Evolutionary conservation across 371 early-diverging fungal genomes (phyloP), one percentile per base, ranked within the genome.

Genomic region (Zopfochytrium polystomum): DNA sequence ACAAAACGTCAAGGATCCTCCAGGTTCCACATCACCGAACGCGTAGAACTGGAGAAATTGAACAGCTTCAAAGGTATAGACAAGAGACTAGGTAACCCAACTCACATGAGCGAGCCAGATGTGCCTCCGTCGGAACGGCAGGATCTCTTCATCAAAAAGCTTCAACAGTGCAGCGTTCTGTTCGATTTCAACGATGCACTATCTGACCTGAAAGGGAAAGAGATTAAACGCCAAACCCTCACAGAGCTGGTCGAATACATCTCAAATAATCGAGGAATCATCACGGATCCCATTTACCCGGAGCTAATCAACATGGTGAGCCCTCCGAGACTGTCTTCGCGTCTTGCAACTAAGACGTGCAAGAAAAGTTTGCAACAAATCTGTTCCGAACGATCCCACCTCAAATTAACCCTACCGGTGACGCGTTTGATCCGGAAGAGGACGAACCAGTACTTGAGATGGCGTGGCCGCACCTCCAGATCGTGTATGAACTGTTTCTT

Each of bases 361-460:
- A 20, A 7, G 20, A 29, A 43, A 75, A 92, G 93, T 90, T 93
- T 79, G 77, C 90, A 46, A 73, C 84, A 9, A 97, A 97, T 76
- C 78, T 96, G 33, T 96, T 97, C 75, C 82, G 98, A 46, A 88
- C 95, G 1, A 89, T 96, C 27, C 92, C 96, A 0, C 96, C 98
- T 2, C 92, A 90, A 69, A 85, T 89, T 30, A 90, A 91, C 66
- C 88, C 90, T 18, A 81, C 82, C 15, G 93, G 91, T 42, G 96
- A 95, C 62, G 93, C 91, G 0, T 96, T 90, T 67, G 98, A 98
- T 74, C 95, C 96, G 3, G 98, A 98, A 67, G 98, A 98, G 68
- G 98, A 98, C 70, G 98, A 98, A 71, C 96, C 96, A 2, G 89
- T 92, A 1, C 76, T 94, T 43, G 98, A 98, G 73, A 70, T 87